Evolutionary conservation across 129 eudicot species (phyloP).

Genomic region (Lactuca sativa): DNA sequence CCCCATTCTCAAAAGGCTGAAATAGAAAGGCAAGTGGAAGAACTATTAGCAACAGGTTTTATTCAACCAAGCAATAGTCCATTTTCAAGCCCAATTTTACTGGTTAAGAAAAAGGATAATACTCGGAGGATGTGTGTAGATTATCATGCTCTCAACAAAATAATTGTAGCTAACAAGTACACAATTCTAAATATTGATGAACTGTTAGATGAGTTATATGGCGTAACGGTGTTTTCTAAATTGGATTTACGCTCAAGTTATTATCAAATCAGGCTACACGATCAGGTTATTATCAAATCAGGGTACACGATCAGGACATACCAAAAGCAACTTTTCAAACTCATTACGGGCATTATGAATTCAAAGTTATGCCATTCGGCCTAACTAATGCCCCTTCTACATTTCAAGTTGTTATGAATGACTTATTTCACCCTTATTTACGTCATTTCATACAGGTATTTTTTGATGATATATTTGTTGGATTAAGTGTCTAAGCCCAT

Average conservation of each 20-base stretch:
- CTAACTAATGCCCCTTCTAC: not conserved
- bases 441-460: not conserved
- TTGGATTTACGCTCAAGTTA: not conserved
- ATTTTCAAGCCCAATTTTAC: not conserved
- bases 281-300: too few relatives aligned
- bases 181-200: constrained; percentile 3
- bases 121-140: constrained; percentile 6
- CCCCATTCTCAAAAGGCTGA: not conserved
- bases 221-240: not conserved
- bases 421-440: not conserved
- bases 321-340: constrained; percentile 1
- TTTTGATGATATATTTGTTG: constrained; percentile 9
- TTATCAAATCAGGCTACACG: not conserved
- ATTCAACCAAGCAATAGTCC: constrained; percentile 15
- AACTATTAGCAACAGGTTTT: not conserved
- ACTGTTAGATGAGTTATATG: not conserved
- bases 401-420: constrained; percentile 10
- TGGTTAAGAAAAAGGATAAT: not conserved
- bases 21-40: constrained; percentile 2
- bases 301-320: not conserved
- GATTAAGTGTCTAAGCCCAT: too few relatives aligned
- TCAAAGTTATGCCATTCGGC: not conserved
- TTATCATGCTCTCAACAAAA: not conserved
- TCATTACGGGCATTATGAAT: constrained; percentile 1
- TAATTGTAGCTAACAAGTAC: not conserved